Conservation (phyloP, 306 rosid genomes). For the Gynostemma pentaphyllum region DNA sequence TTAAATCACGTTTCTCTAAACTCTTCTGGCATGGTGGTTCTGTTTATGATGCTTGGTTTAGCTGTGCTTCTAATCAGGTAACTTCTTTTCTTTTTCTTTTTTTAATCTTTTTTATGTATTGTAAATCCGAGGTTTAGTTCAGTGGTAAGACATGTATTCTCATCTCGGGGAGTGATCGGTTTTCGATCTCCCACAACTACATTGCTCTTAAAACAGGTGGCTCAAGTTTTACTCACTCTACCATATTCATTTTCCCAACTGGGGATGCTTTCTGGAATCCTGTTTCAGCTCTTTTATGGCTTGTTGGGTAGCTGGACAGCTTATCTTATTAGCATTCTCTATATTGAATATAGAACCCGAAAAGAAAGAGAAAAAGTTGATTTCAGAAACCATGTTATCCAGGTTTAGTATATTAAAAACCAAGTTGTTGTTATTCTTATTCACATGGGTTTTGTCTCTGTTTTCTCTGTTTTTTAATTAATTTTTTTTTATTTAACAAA, state of each 20-base stretch:
- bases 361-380: conserved; percentile 89
- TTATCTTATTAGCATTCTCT: conserved; percentile 83
- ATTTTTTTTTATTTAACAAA: too few relatives aligned
- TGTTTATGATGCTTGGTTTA: conserved; percentile 95
- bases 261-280: conserved; percentile 85
- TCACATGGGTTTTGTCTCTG: conserved; percentile 16
- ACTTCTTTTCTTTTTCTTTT: neutral
- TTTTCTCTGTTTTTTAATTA: neutral
- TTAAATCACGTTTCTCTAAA: conserved; percentile 48
- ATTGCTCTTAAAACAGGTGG: conserved; percentile 46
- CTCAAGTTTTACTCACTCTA: conserved; percentile 90
- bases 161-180: too few relatives aligned
- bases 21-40: conserved; percentile 98
- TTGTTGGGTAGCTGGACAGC: conserved; percentile 98
- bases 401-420: too few relatives aligned
- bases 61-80: conserved; percentile 98
- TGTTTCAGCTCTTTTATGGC: conserved; percentile 84
- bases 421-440: neutral
- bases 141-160: too few relatives aligned
- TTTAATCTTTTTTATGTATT: neutral
- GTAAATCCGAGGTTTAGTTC: too few relatives aligned
- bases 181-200: too few relatives aligned
- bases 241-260: conserved; percentile 97
- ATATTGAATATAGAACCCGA: conserved; percentile 87
- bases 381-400: conserved; percentile 95